A percentile compares a stretch with the other conserved stretches of the same genome.
phyloP scores from a whole-genome alignment of 2,329 filamentous ascomycete genomes.

The Sarocladium brachiariae region DNA sequence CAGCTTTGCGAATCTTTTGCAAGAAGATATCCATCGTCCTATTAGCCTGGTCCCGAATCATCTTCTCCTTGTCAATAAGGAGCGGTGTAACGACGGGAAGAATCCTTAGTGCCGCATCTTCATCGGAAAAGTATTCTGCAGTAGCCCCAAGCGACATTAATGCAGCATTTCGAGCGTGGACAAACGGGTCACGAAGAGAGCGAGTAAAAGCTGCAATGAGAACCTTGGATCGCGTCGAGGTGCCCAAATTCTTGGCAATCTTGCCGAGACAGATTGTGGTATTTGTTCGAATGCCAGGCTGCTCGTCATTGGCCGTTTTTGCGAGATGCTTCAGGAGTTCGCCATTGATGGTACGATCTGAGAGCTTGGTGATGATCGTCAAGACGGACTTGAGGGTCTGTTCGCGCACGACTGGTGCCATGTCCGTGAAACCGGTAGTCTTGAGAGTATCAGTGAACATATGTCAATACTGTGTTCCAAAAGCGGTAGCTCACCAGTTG shows the following conservation, averaged over 20 bases:
- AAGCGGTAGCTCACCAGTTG: conserved; percentile 59
- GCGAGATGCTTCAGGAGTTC: conserved; percentile 86
- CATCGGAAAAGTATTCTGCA: conserved; percentile 76
- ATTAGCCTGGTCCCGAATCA: conserved; percentile 83
- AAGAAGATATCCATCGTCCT: conserved; percentile 87
- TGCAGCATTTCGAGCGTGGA: conserved; percentile 86
- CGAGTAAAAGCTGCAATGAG: conserved; percentile 87
- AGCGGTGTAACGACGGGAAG: conserved; percentile 78
- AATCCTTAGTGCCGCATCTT: conserved; percentile 79
- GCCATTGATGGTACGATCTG: conserved; percentile 87
- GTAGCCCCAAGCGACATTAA: conserved; percentile 83
- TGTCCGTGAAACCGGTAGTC: conserved; percentile 91
- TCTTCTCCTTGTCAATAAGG: conserved; percentile 90
- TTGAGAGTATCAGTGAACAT: conserved; percentile 23
- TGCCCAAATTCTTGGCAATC: conserved; percentile 82
- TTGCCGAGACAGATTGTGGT: conserved; percentile 97
- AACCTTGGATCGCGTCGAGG: conserved; percentile 76
- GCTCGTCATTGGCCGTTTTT: conserved; percentile 95
- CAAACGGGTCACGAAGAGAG: conserved; percentile 85
- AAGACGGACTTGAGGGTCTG: conserved; percentile 94
- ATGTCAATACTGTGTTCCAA: neutral
- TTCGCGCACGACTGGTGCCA: conserved; percentile 85
- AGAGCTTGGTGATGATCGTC: conserved; percentile 79
- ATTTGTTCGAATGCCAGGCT: conserved; percentile 94
- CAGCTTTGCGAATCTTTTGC: conserved; percentile 72